Percentiles rank a stretch among this genome's conserved stretches.
Conservation (phyloP, 805 yeast genomes). For the Yarrowia sp. region DNA sequence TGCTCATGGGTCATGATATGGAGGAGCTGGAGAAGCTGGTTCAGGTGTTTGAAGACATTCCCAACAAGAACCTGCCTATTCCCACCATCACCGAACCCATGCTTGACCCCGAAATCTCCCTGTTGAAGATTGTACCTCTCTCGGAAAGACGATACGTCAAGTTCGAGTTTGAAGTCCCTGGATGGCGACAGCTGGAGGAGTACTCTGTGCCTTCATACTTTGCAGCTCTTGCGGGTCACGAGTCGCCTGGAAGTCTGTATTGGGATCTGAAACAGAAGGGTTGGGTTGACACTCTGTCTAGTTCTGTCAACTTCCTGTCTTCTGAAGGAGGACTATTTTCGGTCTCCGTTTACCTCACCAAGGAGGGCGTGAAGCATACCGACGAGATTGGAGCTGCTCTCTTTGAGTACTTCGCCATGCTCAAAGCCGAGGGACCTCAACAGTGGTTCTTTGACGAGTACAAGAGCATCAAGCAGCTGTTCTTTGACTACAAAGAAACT, state of each 20-base stretch:
- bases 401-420: conserved; percentile 76
- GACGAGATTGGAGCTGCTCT: conserved; percentile 62
- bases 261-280: conserved; percentile 71
- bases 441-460: conserved; percentile 81
- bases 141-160: not conserved
- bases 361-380: conserved; percentile 66
- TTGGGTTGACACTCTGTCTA: conserved; percentile 79
- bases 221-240: conserved; percentile 90
- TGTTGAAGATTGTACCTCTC: conserved; percentile 2
- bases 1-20: conserved; percentile 79
- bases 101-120: conserved; percentile 5
- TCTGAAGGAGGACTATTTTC: conserved; percentile 70
- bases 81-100: not conserved
- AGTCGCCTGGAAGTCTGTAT: conserved; percentile 83
- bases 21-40: conserved; percentile 62
- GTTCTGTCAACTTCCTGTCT: conserved; percentile 64
- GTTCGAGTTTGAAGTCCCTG: conserved; percentile 21
- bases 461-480: conserved; percentile 66
- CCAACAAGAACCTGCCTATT: conserved; percentile 1
- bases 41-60: conserved; percentile 8
- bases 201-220: conserved; percentile 56
- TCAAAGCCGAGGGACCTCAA: conserved; percentile 66
- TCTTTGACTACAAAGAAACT: conserved; percentile 82
- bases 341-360: conserved; percentile 76
- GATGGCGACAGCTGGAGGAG: not conserved